These are phyloP conservation scores for Saururus chinensis DNA, from an alignment of 164 flowering plant species.

Conservation along the genomic window DNA sequence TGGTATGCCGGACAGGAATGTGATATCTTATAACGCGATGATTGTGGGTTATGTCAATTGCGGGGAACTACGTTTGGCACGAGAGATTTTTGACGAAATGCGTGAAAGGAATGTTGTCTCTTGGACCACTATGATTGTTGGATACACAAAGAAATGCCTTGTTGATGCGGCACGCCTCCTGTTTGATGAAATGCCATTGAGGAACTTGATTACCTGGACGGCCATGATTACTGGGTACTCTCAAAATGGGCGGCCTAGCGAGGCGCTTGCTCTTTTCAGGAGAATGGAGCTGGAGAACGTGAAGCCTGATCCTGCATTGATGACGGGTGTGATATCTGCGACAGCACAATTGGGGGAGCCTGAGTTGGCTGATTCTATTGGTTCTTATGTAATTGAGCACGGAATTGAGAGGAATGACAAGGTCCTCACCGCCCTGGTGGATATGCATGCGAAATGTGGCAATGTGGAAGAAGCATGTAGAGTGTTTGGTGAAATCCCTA, in stretches of 20 bases:
- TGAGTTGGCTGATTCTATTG: conserved; percentile 21
- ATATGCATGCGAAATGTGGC: conserved; percentile 35
- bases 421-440: conserved; percentile 27
- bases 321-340: conserved; percentile 26
- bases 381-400: conserved; percentile 16
- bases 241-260: conserved; percentile 21
- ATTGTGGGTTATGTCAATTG: conserved; percentile 9
- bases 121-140: conserved; percentile 12
- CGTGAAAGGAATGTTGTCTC: conserved; percentile 12
- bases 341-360: conserved; percentile 20
- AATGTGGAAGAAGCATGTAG: conserved; percentile 24
- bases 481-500: conserved; percentile 18
- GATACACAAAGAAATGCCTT: conserved; percentile 10
- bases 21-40: conserved; percentile 9
- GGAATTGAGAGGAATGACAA: conserved; percentile 19
- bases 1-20: conserved; percentile 4
- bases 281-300: conserved; percentile 13
- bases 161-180: conserved; percentile 5
- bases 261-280: conserved; percentile 19
- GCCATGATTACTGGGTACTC: conserved; percentile 31
- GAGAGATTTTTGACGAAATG: conserved; percentile 14
- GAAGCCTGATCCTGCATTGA: conserved; percentile 24
- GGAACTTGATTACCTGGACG: conserved; percentile 27
- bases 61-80: conserved; percentile 6
- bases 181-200: conserved; percentile 14